Evolutionary conservation across 345 rosid species (phyloP), one percentile per base, ranked within the genome.

Genomic region (Melaleuca quinquenervia): DNA sequence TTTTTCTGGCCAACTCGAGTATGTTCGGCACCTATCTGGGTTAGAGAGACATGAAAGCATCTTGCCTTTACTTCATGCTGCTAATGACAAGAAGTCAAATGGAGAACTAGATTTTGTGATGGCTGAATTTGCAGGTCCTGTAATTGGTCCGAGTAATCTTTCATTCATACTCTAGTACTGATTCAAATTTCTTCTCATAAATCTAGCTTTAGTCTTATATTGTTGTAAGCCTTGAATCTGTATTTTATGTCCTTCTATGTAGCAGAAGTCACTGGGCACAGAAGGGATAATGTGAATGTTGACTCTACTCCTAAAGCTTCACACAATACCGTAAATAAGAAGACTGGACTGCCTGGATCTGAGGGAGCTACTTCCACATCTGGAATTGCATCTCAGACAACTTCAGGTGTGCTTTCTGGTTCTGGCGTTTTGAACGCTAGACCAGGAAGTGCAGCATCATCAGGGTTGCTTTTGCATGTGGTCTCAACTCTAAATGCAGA

Each of bases 381-480:
- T 85, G 98, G 97, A 82, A 87, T 94, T 88, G 96, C 91, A 89
- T 97, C 98, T 87, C 99, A 94, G 91, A 93, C 98, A 62, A 95
- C 98, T 82, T 97, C 99, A 12, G 98, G 99, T 74, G 96, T 96
- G 62, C 90, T 97, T 55, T 97, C 99, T 89, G 99, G 99, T 89
- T 97, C 99, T 11, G 99, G 99, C 83, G 96, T 97, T 89, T 86
- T 97, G 90, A 96, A 94, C 93, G 99, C 99, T 88, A 96, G 98
- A 90, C 95, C 97, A 14, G 99, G 99, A 89, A 94, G 99, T 90
- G 93, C 99, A 56, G 94, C 99, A 85, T 98, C 99, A 86, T 95
- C 98, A 58, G 98, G 99, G 54, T 90, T 95, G 86, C 97, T 98
- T 52, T 93, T 95, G 87, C 98, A 95, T 89, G 93, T 97, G 98